Percentiles rank a stretch among this genome's conserved stretches.
Conservation (phyloP, 495 filamentous ascomycete species). For the Penicillium verhagenii region DNA sequence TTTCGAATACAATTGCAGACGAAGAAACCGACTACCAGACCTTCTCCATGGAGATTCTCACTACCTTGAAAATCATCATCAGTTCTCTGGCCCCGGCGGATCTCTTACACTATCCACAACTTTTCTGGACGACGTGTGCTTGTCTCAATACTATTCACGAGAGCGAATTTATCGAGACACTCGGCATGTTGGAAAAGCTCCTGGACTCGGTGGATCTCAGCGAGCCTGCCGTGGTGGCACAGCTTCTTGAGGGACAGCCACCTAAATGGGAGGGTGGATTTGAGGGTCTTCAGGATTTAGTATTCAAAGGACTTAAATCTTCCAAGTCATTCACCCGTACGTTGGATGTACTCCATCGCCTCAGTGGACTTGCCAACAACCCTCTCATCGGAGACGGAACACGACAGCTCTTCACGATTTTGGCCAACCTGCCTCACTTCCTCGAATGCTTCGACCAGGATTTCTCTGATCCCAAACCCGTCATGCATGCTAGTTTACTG, state of each 20-base stretch:
- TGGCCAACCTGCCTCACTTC: constrained; percentile 90
- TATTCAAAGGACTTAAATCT: constrained; percentile 93
- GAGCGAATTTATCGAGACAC: constrained; percentile 85
- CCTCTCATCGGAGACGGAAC: constrained; percentile 77
- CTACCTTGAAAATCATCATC: constrained; percentile 87
- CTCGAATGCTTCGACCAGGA: constrained; percentile 73
- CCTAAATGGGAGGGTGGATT: constrained; percentile 87
- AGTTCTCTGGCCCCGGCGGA: constrained; percentile 74
- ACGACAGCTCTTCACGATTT: constrained; percentile 75
- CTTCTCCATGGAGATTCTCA: constrained; percentile 97
- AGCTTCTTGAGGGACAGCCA: constrained; percentile 75
- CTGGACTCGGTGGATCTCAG: constrained; percentile 79
- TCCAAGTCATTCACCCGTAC: constrained; percentile 74
- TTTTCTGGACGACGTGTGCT: constrained; percentile 97
- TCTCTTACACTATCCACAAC: constrained; percentile 81
- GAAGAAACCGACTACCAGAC: constrained; percentile 88
- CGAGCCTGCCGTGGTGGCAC: constrained; percentile 61
- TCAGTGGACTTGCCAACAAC: constrained; percentile 77
- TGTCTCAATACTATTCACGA: constrained; percentile 96
- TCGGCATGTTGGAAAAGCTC: constrained; percentile 88
- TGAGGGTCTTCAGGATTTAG: constrained; percentile 78
- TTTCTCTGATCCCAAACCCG: constrained; percentile 50
- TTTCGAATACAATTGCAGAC: constrained; percentile 95
- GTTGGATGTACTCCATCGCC: constrained; percentile 70
- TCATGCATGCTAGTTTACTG: constrained; percentile 65